phyloP scores from a whole-genome alignment of 495 filamentous ascomycete genomes.

The Podospora appendiculata region DNA sequence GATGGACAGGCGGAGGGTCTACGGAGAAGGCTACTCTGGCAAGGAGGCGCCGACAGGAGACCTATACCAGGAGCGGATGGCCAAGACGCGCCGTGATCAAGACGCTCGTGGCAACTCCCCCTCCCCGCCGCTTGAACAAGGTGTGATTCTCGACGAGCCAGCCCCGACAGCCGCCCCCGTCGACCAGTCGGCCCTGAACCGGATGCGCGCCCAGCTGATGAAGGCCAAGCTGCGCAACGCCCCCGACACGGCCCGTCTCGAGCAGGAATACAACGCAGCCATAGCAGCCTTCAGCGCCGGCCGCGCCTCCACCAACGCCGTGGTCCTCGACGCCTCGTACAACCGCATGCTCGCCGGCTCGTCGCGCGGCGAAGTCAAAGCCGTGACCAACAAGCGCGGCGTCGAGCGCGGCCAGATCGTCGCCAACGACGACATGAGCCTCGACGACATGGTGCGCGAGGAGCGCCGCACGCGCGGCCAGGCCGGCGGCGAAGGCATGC shows the following conservation, averaged over 20 bases:
- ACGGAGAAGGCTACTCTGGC: constrained; percentile 78
- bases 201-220: constrained; percentile 85
- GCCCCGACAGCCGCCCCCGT: constrained; percentile 39
- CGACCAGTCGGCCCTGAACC: constrained; percentile 76
- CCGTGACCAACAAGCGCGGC: constrained; percentile 67
- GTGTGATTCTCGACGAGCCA: constrained; percentile 34
- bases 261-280: constrained; percentile 75
- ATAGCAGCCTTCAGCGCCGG: constrained; percentile 43
- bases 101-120: neutral
- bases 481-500: constrained; percentile 70
- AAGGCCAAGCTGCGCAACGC: constrained; percentile 79
- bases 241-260: constrained; percentile 67
- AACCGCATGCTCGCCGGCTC: constrained; percentile 78
- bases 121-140: constrained; percentile 29
- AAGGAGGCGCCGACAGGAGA: constrained; percentile 88
- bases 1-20: constrained; percentile 72
- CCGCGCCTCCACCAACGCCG: constrained; percentile 52
- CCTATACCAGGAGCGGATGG: constrained; percentile 63
- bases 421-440: constrained; percentile 91
- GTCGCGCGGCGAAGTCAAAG: constrained; percentile 66
- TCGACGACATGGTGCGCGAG: constrained; percentile 93
- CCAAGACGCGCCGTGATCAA: constrained; percentile 8
- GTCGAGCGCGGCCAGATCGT: constrained; percentile 71
- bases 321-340: constrained; percentile 81
- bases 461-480: constrained; percentile 77